Evolutionary conservation across 805 yeast genomes (phyloP), one percentile per base, ranked within the genome.

Genomic region (Candida sakaeoensis): DNA sequence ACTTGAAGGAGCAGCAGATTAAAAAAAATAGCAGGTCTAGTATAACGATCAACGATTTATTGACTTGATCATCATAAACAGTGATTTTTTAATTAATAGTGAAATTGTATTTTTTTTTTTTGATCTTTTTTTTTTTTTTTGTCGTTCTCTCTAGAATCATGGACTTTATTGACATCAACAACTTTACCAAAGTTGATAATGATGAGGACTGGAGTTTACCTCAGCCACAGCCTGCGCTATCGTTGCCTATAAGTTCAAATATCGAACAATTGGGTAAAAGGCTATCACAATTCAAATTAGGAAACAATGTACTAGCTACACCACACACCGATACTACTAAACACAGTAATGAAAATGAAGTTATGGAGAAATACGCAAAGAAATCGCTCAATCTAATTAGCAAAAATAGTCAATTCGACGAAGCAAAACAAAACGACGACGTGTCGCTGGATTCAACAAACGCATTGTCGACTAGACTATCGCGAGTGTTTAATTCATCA

Each of bases 401-500:
- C 42, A 39, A 25, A 24, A 13, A 15, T 25, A 17, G 9, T 5
- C 12, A 33, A 24, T 3, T 5, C 24, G 18, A 31, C 21, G 23
- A 36, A 8, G 36, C 13, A 5, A 8, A 5, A 7, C 19, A 22
- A 10, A 24, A 23, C 10, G 25, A 12, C 22, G 27, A 15, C n/a
- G n/a, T n/a, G 12, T 7, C 2, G 13, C 13, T n/a, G 4, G 26
- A 21, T 35, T 29, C 36, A 23, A 23, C 48, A 13, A 46, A 36
- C n/a, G 47, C 56, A 14, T 57, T 72, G 36, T 70, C 70, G 1
- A 50, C 64, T 36, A 69, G 83, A 51, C 54, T 80, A 42, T 56
- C 75, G 24, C 51, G 82, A 42, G 75, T 79, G 14, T 51, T 80
- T 50, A 65, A 72, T 57, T 51, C 74, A 40, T 52, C 69, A 3